phyloP scores from a whole-genome alignment of 2,329 filamentous ascomycete species.

The Teratosphaeria nubilosa region DNA sequence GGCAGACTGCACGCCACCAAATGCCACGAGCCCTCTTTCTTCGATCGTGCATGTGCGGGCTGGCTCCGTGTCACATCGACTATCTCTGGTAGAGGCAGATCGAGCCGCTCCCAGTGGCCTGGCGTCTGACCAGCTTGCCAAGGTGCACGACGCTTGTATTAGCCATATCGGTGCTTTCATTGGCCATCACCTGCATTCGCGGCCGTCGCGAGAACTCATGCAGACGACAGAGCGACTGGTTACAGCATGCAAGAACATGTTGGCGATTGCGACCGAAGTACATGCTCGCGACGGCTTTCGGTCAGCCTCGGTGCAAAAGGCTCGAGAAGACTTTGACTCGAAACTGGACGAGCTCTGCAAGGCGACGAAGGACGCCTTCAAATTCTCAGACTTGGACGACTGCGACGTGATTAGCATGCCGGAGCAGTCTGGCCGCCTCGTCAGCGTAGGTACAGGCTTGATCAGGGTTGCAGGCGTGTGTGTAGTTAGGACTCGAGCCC shows the following conservation, averaged over 20 bases:
- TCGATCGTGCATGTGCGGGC: background rate
- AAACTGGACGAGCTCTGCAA: conserved; percentile 70
- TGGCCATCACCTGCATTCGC: conserved; percentile 85
- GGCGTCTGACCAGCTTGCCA: conserved; percentile 71
- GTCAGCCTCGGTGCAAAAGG: conserved; percentile 55
- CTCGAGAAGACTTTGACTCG: conserved; percentile 67
- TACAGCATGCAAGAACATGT: conserved; percentile 65
- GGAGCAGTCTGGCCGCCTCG: conserved; percentile 20
- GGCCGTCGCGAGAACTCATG: conserved; percentile 74
- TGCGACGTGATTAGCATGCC: conserved; percentile 70
- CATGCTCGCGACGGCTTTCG: conserved; percentile 65
- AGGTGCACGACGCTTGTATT: conserved; percentile 77
- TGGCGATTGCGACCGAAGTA: conserved; percentile 72
- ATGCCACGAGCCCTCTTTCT: background rate
- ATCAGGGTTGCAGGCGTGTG: conserved; percentile 83
- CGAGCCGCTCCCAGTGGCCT: conserved; percentile 46
- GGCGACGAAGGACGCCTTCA: conserved; percentile 70
- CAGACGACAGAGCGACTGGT: conserved; percentile 76
- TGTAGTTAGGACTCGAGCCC: conserved; percentile 71
- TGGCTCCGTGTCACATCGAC: conserved; percentile 17
- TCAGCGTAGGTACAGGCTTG: conserved; percentile 20
- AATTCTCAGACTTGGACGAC: conserved; percentile 55
- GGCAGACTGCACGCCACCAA: background rate
- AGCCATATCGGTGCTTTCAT: conserved; percentile 90
- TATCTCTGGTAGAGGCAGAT: conserved; percentile 19